Evolutionary conservation across 495 filamentous ascomycete genomes (phyloP).

Genomic region (Aspergillus carlsbadensis): DNA sequence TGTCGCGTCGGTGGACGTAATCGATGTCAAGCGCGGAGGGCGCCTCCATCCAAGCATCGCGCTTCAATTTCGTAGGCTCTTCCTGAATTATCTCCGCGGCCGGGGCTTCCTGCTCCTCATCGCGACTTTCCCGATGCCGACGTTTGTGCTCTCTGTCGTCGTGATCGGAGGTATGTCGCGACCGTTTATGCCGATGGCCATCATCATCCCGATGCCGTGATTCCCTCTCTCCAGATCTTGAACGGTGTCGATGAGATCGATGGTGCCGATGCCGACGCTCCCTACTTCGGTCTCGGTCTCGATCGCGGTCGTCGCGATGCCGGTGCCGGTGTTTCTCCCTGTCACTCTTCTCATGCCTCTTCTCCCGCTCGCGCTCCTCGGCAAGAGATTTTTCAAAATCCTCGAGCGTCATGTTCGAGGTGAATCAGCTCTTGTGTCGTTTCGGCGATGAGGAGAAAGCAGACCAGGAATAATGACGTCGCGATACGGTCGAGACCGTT

Average conservation of each 20-base stretch:
- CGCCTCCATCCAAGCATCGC: constrained; percentile 94
- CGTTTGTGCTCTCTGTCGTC: constrained; percentile 41
- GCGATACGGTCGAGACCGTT: constrained; percentile 33
- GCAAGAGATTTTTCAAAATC: constrained; percentile 54
- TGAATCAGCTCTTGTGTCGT: neutral
- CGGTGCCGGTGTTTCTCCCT: constrained; percentile 34
- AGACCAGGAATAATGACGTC: constrained; percentile 21
- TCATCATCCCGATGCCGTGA: constrained; percentile 40
- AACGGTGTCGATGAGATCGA: constrained; percentile 45
- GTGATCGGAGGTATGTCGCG: constrained; percentile 46
- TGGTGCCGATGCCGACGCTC: constrained; percentile 40
- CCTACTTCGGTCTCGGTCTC: constrained; percentile 39
- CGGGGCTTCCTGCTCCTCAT: constrained; percentile 18
- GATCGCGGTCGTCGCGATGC: constrained; percentile 25
- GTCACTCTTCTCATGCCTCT: constrained; percentile 33
- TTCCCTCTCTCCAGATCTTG: constrained; percentile 39
- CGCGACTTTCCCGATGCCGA: constrained; percentile 32
- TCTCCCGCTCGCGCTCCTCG: constrained; percentile 42
- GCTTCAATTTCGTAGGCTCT: constrained; percentile 43
- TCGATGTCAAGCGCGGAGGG: constrained; percentile 81
- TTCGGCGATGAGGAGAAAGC: constrained; percentile 12
- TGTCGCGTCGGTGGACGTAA: constrained; percentile 69
- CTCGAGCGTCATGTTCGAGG: constrained; percentile 49
- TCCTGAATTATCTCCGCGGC: constrained; percentile 33
- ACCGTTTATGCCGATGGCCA: constrained; percentile 55